Evolutionary conservation across 1,139 yeast species (phyloP).

Genomic region (Kodamaea derodonti): DNA sequence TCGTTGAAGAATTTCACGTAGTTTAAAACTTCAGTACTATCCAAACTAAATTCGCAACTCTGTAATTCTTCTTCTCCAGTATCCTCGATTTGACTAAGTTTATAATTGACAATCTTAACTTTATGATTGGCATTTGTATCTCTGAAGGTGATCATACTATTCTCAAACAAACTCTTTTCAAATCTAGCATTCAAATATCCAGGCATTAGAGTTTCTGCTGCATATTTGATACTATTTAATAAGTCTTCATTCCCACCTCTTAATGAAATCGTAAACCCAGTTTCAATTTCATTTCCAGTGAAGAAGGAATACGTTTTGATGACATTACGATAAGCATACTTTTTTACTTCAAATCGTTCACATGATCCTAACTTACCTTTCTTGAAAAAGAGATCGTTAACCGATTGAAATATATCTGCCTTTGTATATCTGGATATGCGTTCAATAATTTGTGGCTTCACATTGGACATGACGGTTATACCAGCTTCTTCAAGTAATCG

Average conservation of each 20-base stretch:
- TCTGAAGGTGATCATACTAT: slow-evolving; percentile 34
- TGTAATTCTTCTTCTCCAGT: slow-evolving; percentile 11
- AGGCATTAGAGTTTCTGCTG: slow-evolving; percentile 75
- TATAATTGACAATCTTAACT: slow-evolving; percentile 6
- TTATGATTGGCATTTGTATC: slow-evolving; percentile 7
- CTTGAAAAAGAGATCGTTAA: slow-evolving; percentile 46
- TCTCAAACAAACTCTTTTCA: slow-evolving; percentile 78
- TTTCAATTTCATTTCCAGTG: slow-evolving; percentile 67
- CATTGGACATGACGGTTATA: slow-evolving; percentile 72
- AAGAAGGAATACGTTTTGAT: slow-evolving; percentile 74
- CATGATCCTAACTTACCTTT: slow-evolving; percentile 70
- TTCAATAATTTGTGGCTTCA: slow-evolving; percentile 80
- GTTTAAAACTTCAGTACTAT: slow-evolving; percentile 35
- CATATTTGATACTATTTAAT: slow-evolving; percentile 67
- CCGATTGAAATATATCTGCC: slow-evolving; percentile 66
- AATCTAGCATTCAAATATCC: slow-evolving; percentile 73
- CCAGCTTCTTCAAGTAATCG: slow-evolving; percentile 68
- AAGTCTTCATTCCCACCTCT: slow-evolving; percentile 69
- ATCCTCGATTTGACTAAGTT: slow-evolving; percentile 9
- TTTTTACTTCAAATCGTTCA: slow-evolving; percentile 63
- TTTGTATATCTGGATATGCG: slow-evolving; percentile 76
- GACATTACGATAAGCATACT: slow-evolving; percentile 51
- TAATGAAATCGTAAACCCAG: slow-evolving; percentile 79
- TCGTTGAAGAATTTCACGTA: slow-evolving; percentile 49
- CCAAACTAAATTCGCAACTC: slow-evolving; percentile 19